Base-by-base conservation (phyloP, 2,329 filamentous ascomycete genomes). In the Penicillium sp. region DNA sequence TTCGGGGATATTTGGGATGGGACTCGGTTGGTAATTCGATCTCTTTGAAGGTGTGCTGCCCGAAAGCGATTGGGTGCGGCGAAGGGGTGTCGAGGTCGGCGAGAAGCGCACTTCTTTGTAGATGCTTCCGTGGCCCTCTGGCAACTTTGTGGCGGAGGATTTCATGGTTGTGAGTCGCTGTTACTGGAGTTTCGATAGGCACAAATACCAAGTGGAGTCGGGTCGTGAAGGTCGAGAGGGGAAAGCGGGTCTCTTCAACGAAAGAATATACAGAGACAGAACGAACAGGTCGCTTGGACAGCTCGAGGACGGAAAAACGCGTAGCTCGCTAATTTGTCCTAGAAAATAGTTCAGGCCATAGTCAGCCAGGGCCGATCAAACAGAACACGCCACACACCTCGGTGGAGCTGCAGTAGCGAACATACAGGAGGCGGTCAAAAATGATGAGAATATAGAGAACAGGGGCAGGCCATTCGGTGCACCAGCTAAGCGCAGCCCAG, bases 41-140 rank as follows among this genome's bases (percentile, higher is more conserved):
- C 60, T 64, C 24, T 65, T 60, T 7, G 68, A 62, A 42, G 69
- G 66, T 13, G 68, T 69, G 48, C 64, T 63, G 42, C 66, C 67
- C 16, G 73, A 68, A 40, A 75, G 67, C 11, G 73, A 75, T 53
- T 70, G 68, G 28, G 70, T 60, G 45, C 73, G 70, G 45, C 68
- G 71, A 25, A 69, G 52, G 5, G 66, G 67, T 13, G 70, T 68
- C 35, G 67, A 58, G 3, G 71, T 68, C 11, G 70, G 68, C 20
- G 73, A 74, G 56, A 75, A 75, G 46, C 69, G 72, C 31, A 74
- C 72, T 55, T 72, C 72, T 63, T 73, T 75, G 59, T 70, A 71
- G 35, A 65, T 56, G 50, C 60, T 66, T 42, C 67, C 66, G 54
- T 70, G 69, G 38, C 69, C 67, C 40, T 69, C 68, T 18, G 60